Evolutionary conservation across 441 rosid genomes (phyloP).

Genomic region (Bruguiera hainesii): DNA sequence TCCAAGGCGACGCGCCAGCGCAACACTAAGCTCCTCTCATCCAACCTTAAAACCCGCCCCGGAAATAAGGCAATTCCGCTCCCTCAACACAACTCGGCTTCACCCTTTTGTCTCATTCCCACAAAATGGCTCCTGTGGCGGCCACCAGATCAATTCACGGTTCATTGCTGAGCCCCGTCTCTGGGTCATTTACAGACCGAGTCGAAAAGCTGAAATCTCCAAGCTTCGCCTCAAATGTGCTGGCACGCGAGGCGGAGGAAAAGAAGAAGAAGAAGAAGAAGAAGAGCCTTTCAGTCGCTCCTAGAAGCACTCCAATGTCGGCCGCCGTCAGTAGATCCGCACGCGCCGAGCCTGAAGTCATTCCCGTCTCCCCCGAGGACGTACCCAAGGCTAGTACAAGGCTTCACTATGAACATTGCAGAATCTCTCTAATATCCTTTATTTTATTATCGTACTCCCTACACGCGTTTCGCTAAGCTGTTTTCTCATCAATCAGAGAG

Average conservation of each 20-base stretch:
- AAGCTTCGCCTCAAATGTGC: slow-evolving; percentile 44
- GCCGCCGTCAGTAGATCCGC: slow-evolving; percentile 47
- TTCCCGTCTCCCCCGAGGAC: slow-evolving; percentile 82
- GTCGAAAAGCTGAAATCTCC: slow-evolving; percentile 50
- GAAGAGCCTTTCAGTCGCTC: slow-evolving; percentile 12
- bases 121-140: slow-evolving; percentile 73
- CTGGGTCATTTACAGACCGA: slow-evolving; percentile 51
- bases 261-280: slow-evolving; percentile 17
- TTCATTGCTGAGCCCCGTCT: slow-evolving; percentile 34
- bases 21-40: slow-evolving; percentile 1
- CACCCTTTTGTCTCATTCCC: background rate
- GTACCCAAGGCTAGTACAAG: slow-evolving; percentile 42
- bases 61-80: background rate
- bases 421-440: background rate
- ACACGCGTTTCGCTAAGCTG: background rate
- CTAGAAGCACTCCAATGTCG: slow-evolving; percentile 30
- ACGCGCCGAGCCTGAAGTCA: slow-evolving; percentile 52
- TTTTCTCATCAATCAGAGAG: slow-evolving; percentile 31
- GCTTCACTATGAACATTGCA: background rate
- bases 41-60: background rate
- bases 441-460: background rate
- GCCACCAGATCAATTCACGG: slow-evolving; percentile 61
- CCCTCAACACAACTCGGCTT: background rate
- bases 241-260: slow-evolving; percentile 29
- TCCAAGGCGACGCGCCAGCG: slow-evolving; percentile 23